phyloP scores from a whole-genome alignment of 768 basidiomycete genomes.

The Termitomyces sp. region DNA sequence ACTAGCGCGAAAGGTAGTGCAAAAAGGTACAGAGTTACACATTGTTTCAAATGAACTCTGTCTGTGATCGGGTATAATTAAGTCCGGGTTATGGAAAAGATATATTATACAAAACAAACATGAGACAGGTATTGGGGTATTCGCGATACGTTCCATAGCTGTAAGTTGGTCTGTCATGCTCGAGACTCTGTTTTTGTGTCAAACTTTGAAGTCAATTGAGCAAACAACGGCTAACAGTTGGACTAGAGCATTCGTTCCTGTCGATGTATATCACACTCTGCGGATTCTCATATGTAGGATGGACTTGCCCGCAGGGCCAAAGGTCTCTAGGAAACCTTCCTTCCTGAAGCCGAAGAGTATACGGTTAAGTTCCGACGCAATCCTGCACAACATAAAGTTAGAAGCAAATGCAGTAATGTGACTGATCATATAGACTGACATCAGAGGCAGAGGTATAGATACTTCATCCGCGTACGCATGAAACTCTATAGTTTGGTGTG shows the following conservation, averaged over 20 bases:
- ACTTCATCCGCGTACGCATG: constrained; percentile 49
- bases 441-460: constrained; percentile 76
- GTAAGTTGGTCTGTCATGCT: constrained; percentile 82
- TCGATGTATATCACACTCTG: background rate
- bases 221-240: constrained; percentile 39
- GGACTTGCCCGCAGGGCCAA: constrained; percentile 76
- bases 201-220: background rate
- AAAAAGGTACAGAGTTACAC: constrained; percentile 89
- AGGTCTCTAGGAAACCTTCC: constrained; percentile 79
- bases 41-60: constrained; percentile 91
- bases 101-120: constrained; percentile 30
- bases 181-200: constrained; percentile 45
- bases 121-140: constrained; percentile 76
- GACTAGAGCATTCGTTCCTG: constrained; percentile 76
- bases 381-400: constrained; percentile 30
- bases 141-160: constrained; percentile 86
- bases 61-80: constrained; percentile 34
- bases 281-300: background rate
- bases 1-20: constrained; percentile 85
- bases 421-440: constrained; percentile 37
- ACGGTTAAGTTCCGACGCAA: constrained; percentile 75
- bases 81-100: background rate
- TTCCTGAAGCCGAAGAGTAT: constrained; percentile 68
- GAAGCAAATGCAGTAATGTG: background rate
- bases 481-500: constrained; percentile 55